phyloP scores from a whole-genome alignment of 2,329 filamentous ascomycete species.

The Colletotrichum orchidophilum region DNA sequence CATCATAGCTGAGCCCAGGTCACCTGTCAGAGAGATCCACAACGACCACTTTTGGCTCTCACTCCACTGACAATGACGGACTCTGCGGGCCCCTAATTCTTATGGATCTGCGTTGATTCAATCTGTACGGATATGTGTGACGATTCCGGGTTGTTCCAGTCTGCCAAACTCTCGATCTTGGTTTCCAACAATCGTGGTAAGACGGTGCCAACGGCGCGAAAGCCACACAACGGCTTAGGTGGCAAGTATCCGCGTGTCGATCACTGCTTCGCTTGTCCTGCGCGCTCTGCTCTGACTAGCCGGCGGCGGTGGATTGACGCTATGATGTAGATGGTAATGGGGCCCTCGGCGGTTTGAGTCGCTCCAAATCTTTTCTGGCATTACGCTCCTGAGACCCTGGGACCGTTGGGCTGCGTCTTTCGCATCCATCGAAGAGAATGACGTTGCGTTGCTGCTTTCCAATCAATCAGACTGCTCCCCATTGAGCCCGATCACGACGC shows the following conservation, averaged over 20 bases:
- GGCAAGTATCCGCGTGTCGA: slow-evolving; percentile 26
- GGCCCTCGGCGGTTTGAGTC: neutral
- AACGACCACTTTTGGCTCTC: neutral
- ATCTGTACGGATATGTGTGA: too few species aligned
- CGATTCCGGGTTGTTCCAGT: neutral
- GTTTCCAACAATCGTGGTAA: slow-evolving; percentile 1
- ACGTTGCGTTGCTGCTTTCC: neutral
- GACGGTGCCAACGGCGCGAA: slow-evolving; percentile 6
- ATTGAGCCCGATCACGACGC: neutral
- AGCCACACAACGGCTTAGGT: slow-evolving; percentile 11
- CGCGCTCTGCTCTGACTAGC: neutral
- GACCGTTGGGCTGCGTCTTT: neutral
- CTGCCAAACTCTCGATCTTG: neutral
- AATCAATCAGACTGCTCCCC: neutral
- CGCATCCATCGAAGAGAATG: neutral
- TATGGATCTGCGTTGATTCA: neutral
- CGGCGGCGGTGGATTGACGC: neutral
- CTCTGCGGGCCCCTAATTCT: neutral
- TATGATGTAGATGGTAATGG: slow-evolving; percentile 15
- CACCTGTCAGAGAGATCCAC: neutral
- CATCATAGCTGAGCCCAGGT: slow-evolving; percentile 6
- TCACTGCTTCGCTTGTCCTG: neutral
- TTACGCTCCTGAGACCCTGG: neutral
- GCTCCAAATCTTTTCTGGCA: neutral
- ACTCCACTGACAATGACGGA: neutral